Percentiles rank a stretch among this genome's conserved stretches.
Conservation (phyloP, 805 yeast genomes). For the Metschnikowia gelsemii region DNA sequence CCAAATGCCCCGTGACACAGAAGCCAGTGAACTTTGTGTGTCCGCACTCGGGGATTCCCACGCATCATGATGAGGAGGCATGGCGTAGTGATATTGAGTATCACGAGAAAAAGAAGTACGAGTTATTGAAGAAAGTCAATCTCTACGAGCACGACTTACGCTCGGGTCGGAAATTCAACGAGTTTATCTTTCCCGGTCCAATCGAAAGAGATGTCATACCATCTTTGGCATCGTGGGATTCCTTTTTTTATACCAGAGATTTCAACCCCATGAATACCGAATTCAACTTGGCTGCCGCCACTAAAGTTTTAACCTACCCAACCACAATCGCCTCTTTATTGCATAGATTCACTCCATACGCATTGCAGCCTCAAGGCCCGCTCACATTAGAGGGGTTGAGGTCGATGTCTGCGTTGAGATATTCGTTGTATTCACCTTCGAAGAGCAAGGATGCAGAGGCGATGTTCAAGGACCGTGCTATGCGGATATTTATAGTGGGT, state of each 20-base stretch:
- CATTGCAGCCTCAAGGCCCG: slow-evolving; percentile 79
- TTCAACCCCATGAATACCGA: slow-evolving; percentile 96
- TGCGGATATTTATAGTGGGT: slow-evolving; percentile 86
- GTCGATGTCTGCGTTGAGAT: slow-evolving; percentile 87
- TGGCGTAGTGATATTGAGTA: slow-evolving; percentile 81
- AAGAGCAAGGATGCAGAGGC: slow-evolving; percentile 48
- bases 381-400: slow-evolving; percentile 89
- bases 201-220: slow-evolving; percentile 74
- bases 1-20: slow-evolving; percentile 87
- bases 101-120: slow-evolving; percentile 64
- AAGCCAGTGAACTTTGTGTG: slow-evolving; percentile 81
- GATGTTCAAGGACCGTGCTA: slow-evolving; percentile 76
- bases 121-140: slow-evolving; percentile 80
- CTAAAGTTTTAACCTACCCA: slow-evolving; percentile 93
- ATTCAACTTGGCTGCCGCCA: slow-evolving; percentile 91
- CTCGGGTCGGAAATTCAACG: slow-evolving; percentile 92
- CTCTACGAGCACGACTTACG: slow-evolving; percentile 92
- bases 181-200: slow-evolving; percentile 85
- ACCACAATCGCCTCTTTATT: slow-evolving; percentile 80
- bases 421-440: slow-evolving; percentile 74
- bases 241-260: slow-evolving; percentile 87
- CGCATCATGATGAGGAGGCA: slow-evolving; percentile 87
- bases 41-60: slow-evolving; percentile 94
- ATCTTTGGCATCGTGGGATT: slow-evolving; percentile 86
- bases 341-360: slow-evolving; percentile 84